A percentile compares a stretch with the other conserved stretches of the same genome.
Evolutionary conservation across 179 eudicot genomes (phyloP).

Genomic region (Beta corolliflora): DNA sequence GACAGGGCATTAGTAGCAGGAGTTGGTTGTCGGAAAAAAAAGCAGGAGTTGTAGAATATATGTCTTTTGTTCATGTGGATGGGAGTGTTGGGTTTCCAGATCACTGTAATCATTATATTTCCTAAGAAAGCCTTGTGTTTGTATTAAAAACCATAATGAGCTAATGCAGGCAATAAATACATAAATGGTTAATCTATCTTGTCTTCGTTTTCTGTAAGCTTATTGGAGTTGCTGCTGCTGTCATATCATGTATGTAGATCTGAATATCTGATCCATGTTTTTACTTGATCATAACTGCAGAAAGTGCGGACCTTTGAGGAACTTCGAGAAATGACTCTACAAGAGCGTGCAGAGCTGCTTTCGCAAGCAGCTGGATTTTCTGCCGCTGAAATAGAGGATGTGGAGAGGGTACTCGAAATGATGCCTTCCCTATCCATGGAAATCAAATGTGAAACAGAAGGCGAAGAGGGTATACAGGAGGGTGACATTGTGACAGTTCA

Average conservation of each 20-base stretch:
- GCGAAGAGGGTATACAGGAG: constrained; percentile 86
- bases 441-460: constrained; percentile 81
- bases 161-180: neutral
- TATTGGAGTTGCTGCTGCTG: constrained; percentile 1
- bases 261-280: constrained; percentile 18
- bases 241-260: neutral
- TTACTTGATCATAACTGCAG: constrained; percentile 41
- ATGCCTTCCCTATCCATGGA: constrained; percentile 70
- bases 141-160: neutral
- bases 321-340: constrained; percentile 57
- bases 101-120: neutral
- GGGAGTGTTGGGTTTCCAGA: neutral
- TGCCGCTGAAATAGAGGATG: constrained; percentile 58
- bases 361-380: constrained; percentile 63
- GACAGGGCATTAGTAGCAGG: neutral
- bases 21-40: neutral
- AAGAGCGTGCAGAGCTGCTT: constrained; percentile 68
- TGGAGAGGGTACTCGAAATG: constrained; percentile 71
- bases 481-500: constrained; percentile 76
- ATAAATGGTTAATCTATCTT: neutral
- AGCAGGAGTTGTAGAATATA: neutral
- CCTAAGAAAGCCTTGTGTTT: neutral
- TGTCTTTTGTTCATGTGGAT: neutral
- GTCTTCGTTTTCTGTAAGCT: neutral
- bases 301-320: constrained; percentile 77